phyloP scores from a whole-genome alignment of 441 rosid species.

The Gossypium schwendimanii region DNA sequence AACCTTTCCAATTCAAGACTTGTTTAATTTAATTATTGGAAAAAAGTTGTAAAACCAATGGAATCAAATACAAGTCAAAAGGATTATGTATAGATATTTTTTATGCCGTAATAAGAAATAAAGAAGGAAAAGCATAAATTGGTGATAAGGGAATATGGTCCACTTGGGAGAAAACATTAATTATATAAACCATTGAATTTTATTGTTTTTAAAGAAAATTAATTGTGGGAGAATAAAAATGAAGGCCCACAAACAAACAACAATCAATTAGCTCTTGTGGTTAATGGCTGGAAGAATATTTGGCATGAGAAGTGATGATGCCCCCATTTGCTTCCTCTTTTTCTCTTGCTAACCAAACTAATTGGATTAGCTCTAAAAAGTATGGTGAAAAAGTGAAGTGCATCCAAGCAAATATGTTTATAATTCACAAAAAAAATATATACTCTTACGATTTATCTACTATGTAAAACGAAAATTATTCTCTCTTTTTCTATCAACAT shows the following conservation, averaged over 20 bases:
- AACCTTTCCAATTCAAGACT: no score
- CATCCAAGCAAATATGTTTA: no score
- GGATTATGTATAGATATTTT: background rate
- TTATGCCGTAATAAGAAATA: background rate
- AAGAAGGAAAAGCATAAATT: background rate
- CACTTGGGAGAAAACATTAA: background rate
- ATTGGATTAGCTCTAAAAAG: no score
- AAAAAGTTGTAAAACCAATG: background rate
- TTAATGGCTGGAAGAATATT: conserved; percentile 20
- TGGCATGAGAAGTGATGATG: conserved; percentile 52
- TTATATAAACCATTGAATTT: no score
- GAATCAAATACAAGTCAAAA: conserved; percentile 6
- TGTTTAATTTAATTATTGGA: background rate
- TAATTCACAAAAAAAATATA: no score
- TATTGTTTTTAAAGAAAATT: background rate
- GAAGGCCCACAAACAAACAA: conserved; percentile 51
- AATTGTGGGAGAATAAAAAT: conserved; percentile 12
- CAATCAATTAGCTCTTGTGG: conserved; percentile 45
- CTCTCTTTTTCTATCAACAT: no score
- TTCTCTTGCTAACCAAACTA: no score
- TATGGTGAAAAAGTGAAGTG: background rate
- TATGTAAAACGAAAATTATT: no score
- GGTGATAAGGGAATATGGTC: conserved; percentile 15
- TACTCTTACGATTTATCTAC: no score
- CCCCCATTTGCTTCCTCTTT: background rate